Evolutionary conservation across 495 filamentous ascomycete species (phyloP).

Genomic region (Immersiella caudata): DNA sequence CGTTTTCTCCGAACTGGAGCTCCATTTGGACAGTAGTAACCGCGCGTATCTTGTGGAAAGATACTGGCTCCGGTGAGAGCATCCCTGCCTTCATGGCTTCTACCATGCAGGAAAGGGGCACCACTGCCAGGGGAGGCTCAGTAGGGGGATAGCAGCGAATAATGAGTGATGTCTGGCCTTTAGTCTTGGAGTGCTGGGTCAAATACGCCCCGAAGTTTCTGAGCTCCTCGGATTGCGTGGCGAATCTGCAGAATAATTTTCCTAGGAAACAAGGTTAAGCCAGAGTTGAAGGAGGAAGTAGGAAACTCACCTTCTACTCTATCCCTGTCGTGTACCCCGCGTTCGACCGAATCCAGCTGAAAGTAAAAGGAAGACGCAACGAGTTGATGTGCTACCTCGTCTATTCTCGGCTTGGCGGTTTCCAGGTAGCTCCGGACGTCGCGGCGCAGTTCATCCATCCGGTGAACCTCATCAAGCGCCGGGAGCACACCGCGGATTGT

Average conservation of each 20-base stretch:
- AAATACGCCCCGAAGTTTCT: not conserved
- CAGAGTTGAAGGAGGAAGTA: too few species aligned
- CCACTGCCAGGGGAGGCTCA: constrained; percentile 4
- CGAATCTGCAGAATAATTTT: constrained; percentile 11
- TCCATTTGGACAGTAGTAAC: constrained; percentile 6
- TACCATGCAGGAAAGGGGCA: constrained; percentile 6
- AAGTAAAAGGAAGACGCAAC: constrained; percentile 19
- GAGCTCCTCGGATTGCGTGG: constrained; percentile 7
- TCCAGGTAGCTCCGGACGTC: not conserved
- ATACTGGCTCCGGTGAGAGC: constrained; percentile 4
- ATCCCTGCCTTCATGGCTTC: constrained; percentile 6
- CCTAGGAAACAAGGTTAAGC: too few species aligned
- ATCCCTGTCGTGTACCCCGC: not conserved
- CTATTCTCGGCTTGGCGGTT: not conserved
- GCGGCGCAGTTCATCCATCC: not conserved
- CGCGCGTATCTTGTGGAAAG: constrained; percentile 6
- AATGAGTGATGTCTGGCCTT: constrained; percentile 2
- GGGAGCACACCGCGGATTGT: not conserved
- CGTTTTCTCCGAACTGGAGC: constrained; percentile 6
- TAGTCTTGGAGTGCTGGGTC: not conserved
- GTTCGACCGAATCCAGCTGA: constrained; percentile 5
- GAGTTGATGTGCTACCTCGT: not conserved
- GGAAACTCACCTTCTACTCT: not conserved
- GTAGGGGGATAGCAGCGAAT: constrained; percentile 5
- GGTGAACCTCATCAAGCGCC: not conserved